These are phyloP conservation scores for Chaetomiaceae sp. DNA, from an alignment of 2,329 filamentous ascomycete species.

Conservation along the genomic window DNA sequence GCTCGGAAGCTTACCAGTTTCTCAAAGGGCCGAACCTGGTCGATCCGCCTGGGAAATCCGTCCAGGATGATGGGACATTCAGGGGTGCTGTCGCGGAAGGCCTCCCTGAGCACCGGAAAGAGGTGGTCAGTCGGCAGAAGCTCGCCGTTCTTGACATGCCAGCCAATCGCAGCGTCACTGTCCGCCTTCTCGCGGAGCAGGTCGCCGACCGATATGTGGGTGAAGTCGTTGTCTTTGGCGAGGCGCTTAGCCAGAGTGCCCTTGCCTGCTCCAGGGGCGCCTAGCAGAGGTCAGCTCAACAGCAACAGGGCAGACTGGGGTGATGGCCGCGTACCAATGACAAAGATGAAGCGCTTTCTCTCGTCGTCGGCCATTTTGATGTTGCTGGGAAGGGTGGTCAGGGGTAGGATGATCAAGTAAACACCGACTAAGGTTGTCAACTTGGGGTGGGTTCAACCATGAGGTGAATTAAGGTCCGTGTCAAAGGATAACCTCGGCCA, in stretches of 20 bases:
- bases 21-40: slow-evolving; percentile 1
- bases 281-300: background rate
- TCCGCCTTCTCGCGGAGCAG: slow-evolving; percentile 1
- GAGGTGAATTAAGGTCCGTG: too few relatives aligned
- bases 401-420: too few relatives aligned
- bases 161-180: background rate
- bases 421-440: too few relatives aligned
- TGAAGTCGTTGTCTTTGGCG: background rate
- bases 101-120: background rate
- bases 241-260: slow-evolving; percentile 12
- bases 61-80: slow-evolving; percentile 7
- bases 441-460: too few relatives aligned
- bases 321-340: slow-evolving; percentile 2
- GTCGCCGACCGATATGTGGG: slow-evolving; percentile 16
- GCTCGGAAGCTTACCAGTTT: background rate
- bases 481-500: too few relatives aligned
- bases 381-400: too few relatives aligned
- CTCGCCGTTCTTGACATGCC: background rate
- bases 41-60: slow-evolving; percentile 11
- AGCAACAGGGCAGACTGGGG: background rate
- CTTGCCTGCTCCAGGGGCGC: slow-evolving; percentile 15
- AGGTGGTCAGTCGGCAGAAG: background rate
- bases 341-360: background rate
- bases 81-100: background rate
- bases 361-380: background rate